Conservation (phyloP, 1,284 basidiomycete genomes). For the Cryptococcus amylolentus region DNA sequence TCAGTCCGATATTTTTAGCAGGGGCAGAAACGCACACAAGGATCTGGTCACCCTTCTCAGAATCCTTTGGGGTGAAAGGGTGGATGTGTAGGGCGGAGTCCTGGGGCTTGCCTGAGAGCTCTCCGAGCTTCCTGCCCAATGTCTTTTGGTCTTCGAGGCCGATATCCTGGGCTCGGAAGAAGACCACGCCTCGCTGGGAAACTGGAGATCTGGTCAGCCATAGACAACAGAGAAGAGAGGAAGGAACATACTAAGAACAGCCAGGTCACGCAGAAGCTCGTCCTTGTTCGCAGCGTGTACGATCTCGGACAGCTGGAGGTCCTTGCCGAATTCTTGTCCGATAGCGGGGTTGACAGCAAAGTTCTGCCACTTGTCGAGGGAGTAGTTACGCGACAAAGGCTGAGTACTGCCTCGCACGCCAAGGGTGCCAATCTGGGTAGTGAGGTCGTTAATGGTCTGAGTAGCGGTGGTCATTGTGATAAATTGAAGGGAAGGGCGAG, state of each 20-base stretch:
- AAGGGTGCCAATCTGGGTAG: slow-evolving; percentile 2
- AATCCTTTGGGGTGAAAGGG: slow-evolving; percentile 26
- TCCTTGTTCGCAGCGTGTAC: slow-evolving; percentile 51
- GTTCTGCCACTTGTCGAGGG: slow-evolving; percentile 5
- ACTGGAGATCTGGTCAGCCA: slow-evolving; percentile 33
- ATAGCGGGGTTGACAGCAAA: slow-evolving; percentile 36
- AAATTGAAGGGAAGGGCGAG: too few relatives aligned
- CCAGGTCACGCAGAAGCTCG: slow-evolving; percentile 54
- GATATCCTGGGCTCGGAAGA: slow-evolving; percentile 62
- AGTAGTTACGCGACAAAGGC: slow-evolving; percentile 1
- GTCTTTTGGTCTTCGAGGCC: slow-evolving; percentile 52
- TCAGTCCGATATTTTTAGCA: neutral
- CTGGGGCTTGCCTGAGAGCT: slow-evolving; percentile 58
- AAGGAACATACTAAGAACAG: slow-evolving; percentile 50
- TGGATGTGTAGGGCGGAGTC: slow-evolving; percentile 24
- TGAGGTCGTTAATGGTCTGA: neutral
- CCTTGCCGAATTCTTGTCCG: slow-evolving; percentile 43
- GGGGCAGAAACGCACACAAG: slow-evolving; percentile 21
- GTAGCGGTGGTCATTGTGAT: neutral
- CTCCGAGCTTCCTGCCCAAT: slow-evolving; percentile 56
- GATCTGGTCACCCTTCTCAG: slow-evolving; percentile 28
- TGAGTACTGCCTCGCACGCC: slow-evolving; percentile 5
- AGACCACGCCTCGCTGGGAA: slow-evolving; percentile 66
- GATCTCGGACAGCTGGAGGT: slow-evolving; percentile 50
- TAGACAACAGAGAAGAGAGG: neutral